These are phyloP conservation scores for Cicer arietinum DNA, from an alignment of 306 rosid genomes.

Conservation along the genomic window DNA sequence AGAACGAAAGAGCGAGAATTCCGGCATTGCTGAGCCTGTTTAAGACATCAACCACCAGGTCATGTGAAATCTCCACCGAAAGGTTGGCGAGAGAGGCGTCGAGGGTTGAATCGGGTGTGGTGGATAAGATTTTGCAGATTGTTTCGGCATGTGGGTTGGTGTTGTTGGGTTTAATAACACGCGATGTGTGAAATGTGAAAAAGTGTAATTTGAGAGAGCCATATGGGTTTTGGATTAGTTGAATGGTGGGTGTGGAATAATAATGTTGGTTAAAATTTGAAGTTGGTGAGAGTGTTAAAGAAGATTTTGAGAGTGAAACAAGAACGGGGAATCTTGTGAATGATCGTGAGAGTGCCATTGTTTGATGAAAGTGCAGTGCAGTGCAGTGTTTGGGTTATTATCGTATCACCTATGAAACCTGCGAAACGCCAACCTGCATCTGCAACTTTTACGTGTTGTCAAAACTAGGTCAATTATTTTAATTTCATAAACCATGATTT, in stretches of 20 bases:
- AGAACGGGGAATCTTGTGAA: slow-evolving; percentile 35
- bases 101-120: slow-evolving; percentile 43
- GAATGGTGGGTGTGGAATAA: slow-evolving; percentile 7
- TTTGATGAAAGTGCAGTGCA: too few species aligned
- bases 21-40: slow-evolving; percentile 83
- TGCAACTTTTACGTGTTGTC: too few species aligned
- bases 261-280: slow-evolving; percentile 16
- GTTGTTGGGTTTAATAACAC: slow-evolving; percentile 12
- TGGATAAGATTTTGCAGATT: slow-evolving; percentile 59
- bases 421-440: too few species aligned
- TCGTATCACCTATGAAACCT: too few species aligned
- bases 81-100: slow-evolving; percentile 49
- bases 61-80: slow-evolving; percentile 51
- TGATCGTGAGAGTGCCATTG: slow-evolving; percentile 50
- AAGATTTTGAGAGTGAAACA: slow-evolving; percentile 36
- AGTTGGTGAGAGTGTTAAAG: slow-evolving; percentile 22
- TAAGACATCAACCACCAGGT: slow-evolving; percentile 62
- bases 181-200: slow-evolving; percentile 38
- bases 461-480: too few species aligned
- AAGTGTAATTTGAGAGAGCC: slow-evolving; percentile 15
- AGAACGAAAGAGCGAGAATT: slow-evolving; percentile 73
- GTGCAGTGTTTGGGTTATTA: too few species aligned
- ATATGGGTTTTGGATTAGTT: slow-evolving; percentile 13
- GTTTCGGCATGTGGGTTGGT: slow-evolving; percentile 45
- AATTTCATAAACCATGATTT: too few species aligned